Percentiles rank a stretch among this genome's conserved stretches.
Conservation (phyloP, 176 grass and related monocot species). For the Tuctoria greenei region DNA sequence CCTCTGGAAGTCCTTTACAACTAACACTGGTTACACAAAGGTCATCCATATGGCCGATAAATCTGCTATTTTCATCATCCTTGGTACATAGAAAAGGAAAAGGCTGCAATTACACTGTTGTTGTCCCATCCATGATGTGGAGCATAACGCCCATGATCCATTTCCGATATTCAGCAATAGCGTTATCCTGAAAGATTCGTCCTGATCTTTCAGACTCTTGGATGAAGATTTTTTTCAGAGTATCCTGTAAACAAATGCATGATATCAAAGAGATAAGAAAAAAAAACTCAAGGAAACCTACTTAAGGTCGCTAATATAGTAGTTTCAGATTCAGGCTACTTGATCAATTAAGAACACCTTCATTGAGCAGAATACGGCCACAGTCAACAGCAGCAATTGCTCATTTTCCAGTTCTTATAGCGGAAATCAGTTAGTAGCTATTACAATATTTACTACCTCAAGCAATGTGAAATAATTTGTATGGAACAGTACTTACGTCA, state of each 20-base stretch:
- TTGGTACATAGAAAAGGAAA: slow-evolving; percentile 86
- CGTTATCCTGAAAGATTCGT: slow-evolving; percentile 49
- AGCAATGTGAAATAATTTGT: slow-evolving; percentile 3
- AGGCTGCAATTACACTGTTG: slow-evolving; percentile 99
- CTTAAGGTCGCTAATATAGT: background rate
- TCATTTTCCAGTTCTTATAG: background rate
- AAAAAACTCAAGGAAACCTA: slow-evolving; percentile 8
- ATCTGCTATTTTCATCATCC: slow-evolving; percentile 83
- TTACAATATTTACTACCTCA: background rate
- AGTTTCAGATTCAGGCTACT: slow-evolving; percentile 6
- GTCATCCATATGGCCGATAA: slow-evolving; percentile 68
- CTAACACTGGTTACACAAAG: slow-evolving; percentile 58
- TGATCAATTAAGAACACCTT: background rate
- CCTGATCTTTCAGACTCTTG: slow-evolving; percentile 52
- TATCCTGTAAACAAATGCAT: slow-evolving; percentile 85
- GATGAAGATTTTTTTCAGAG: slow-evolving; percentile 32
- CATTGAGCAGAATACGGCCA: background rate
- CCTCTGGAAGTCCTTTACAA: slow-evolving; percentile 66
- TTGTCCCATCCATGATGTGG: slow-evolving; percentile 82
- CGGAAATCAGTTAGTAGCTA: background rate
- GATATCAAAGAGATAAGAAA: slow-evolving; percentile 51
- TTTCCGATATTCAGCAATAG: slow-evolving; percentile 53
- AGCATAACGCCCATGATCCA: slow-evolving; percentile 85
- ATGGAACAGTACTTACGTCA: background rate
- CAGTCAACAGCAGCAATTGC: background rate